Conservation (phyloP, 192 early-diverging fungal species). For the Blastocladiella britannica region DNA sequence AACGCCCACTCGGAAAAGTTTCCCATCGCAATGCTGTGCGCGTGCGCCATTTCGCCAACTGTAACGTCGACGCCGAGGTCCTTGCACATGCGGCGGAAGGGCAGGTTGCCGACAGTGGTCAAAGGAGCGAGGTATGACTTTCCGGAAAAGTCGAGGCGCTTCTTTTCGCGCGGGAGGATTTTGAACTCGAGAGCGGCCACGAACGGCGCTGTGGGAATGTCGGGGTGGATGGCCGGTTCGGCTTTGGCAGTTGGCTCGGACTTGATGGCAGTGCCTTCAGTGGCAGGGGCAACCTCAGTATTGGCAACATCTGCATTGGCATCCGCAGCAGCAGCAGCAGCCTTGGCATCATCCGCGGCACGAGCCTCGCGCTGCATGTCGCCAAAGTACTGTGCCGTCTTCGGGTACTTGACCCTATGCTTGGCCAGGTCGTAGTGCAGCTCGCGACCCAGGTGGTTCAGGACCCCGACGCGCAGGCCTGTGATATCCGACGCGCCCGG, state of each 20-base stretch:
- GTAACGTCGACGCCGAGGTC: conserved; percentile 87
- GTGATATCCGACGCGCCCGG: no score
- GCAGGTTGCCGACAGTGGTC: conserved; percentile 93
- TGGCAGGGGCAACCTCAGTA: not conserved
- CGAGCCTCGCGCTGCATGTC: not conserved
- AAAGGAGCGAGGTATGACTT: conserved; percentile 88
- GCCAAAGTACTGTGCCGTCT: not conserved
- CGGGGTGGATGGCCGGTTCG: not conserved
- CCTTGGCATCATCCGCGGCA: not conserved
- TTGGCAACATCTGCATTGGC: not conserved
- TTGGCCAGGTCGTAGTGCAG: not conserved
- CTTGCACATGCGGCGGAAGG: conserved; percentile 87
- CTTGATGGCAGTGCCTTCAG: not conserved
- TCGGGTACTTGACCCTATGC: not conserved
- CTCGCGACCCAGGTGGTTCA: not conserved
- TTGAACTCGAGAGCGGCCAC: not conserved
- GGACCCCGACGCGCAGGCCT: no score
- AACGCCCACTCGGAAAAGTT: conserved; percentile 51
- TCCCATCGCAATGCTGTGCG: conserved; percentile 14
- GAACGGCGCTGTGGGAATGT: not conserved
- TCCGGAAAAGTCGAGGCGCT: conserved; percentile 42
- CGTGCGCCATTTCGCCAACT: conserved; percentile 80
- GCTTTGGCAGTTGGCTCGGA: not conserved
- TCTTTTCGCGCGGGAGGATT: not conserved
- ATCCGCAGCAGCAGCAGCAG: not conserved